Conservation (phyloP, 441 rosid genomes). For the Bocquillonia castaneifolia region DNA sequence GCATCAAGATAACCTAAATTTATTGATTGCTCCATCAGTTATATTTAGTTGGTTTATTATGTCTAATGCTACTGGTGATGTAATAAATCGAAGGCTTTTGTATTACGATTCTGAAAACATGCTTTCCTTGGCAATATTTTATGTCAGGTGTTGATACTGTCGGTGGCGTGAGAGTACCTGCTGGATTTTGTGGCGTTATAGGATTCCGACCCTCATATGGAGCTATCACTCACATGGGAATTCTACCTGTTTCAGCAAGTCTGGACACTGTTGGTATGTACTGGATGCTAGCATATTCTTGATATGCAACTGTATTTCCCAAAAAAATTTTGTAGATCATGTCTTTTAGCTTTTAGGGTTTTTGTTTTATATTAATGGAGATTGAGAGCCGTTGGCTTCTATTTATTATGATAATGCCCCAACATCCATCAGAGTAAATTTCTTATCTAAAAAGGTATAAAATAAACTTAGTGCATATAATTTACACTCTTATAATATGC, state of each 20-base stretch:
- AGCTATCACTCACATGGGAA: conserved; percentile 52
- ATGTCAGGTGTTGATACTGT: conserved; percentile 75
- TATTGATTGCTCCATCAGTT: conserved; percentile 1
- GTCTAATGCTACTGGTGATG: neutral
- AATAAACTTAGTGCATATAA: neutral
- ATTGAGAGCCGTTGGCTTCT: no score
- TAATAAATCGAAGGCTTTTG: neutral
- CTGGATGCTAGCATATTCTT: conserved; percentile 8
- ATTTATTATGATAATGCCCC: no score
- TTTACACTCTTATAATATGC: neutral
- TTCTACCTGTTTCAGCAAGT: conserved; percentile 66
- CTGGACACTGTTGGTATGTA: conserved; percentile 85
- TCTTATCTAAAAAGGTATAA: neutral
- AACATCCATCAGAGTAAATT: no score
- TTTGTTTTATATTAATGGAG: neutral
- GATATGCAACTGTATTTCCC: neutral
- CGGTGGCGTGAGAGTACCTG: conserved; percentile 94
- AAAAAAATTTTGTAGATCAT: neutral
- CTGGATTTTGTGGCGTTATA: conserved; percentile 73
- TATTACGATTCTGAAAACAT: neutral
- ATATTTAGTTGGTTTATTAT: neutral
- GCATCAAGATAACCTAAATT: no score
- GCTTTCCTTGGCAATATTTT: conserved; percentile 12
- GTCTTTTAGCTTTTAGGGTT: neutral
- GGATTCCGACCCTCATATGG: conserved; percentile 86